A percentile compares a stretch with the other conserved stretches of the same genome.
Conservation (phyloP, 2,329 filamentous ascomycete species). For the Hymenoscyphus salicellus region DNA sequence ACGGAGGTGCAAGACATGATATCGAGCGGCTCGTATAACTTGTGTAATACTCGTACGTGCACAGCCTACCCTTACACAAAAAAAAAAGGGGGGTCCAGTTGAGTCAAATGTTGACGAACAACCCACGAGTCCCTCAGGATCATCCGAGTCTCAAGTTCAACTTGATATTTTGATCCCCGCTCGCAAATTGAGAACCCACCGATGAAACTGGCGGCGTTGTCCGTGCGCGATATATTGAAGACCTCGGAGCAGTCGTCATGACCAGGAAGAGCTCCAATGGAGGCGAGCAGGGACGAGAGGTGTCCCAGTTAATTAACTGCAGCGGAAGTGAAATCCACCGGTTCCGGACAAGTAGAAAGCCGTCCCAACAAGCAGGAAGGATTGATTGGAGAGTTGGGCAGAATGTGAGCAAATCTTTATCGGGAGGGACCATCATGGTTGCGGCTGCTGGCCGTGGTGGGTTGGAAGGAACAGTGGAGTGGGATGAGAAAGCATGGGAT, state of each 20-base stretch:
- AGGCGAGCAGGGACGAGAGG: not conserved
- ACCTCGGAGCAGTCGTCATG: not conserved
- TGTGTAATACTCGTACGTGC: not conserved
- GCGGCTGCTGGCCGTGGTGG: not conserved
- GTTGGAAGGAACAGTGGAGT: no score
- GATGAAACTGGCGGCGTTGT: not conserved
- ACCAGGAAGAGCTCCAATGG: not conserved
- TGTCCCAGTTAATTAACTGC: not conserved
- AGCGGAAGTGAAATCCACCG: slow-evolving; percentile 3
- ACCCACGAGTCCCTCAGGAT: not conserved
- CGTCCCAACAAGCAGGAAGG: slow-evolving; percentile 6
- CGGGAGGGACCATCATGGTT: not conserved
- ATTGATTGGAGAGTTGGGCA: not conserved
- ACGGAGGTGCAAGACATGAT: not conserved
- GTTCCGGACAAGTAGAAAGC: slow-evolving; percentile 10
- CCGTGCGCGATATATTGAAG: not conserved
- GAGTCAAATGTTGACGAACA: not conserved
- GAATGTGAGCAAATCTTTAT: not conserved
- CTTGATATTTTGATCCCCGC: not conserved
- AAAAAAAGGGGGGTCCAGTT: not conserved
- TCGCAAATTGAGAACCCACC: not conserved
- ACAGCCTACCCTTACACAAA: not conserved
- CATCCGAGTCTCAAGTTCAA: not conserved
- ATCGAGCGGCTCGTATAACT: not conserved
- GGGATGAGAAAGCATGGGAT: no score